Evolutionary conservation across 306 rosid species (phyloP), one percentile per base, ranked within the genome.

Genomic region (Delonix regia): DNA sequence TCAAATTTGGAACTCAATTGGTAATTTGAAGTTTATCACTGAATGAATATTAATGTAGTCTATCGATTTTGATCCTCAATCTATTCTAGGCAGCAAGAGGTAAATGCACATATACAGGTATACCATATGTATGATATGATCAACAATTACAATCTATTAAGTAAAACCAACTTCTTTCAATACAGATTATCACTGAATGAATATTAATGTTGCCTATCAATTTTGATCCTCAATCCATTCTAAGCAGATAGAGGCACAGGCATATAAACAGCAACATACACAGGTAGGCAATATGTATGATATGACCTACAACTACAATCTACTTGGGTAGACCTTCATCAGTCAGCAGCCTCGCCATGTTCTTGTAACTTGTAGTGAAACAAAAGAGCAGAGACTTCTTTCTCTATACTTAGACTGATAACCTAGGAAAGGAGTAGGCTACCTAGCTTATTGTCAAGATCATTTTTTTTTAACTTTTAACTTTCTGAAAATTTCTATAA

Each of bases 1-100:
- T 74, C 70, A 52, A 59, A 65, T 65, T 64, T 65, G 68, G 45
- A 80, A 47, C 61, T 76, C 55, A 74, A 72, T 22, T 42, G 15
- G 27, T 36, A 15, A 39, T 49, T 59, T 19, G 5, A 47, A 36
- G 27, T 73, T 68, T 81, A 52, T n/a, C 65, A 52, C 21, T 44
- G 15, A 56, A 71, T 65, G 30, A 59, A 59, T 48, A 51, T 11
- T 36, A 38, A 62, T 66, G 70, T 61, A 27, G 14, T 55, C 42
- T 36, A 28, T 25, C 51, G 71, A 74, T 49, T 63, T 28, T 28
- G 61, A 70, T 70, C 39, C 75, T 28, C 44, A 27, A 48, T 69
- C 25, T 9, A 48, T 18, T 30, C 60, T 30, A 15, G 16, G 28
- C 28, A 48, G 24, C 27, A n/a, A 30, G 28, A 69, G 44, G 60